These are phyloP conservation scores for Plasmodium blacklocki DNA, from an alignment of 169 alveolate genomes.

Conservation along the genomic window DNA sequence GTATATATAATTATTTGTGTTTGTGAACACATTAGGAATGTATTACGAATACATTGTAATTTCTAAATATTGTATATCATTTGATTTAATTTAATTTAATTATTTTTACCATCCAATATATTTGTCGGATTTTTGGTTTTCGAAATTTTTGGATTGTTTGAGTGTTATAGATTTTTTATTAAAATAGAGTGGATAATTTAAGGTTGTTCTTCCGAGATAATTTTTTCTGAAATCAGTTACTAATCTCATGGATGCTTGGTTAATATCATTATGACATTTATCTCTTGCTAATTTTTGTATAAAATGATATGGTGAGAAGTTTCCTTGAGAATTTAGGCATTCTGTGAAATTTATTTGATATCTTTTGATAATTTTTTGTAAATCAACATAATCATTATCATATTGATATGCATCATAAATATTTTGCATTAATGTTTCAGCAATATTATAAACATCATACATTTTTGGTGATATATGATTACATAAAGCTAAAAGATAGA, in stretches of 20 bases:
- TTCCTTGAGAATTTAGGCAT: conserved; percentile 47
- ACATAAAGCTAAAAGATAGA: conserved; percentile 66
- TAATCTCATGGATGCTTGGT: conserved; percentile 85
- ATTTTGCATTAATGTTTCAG: conserved; percentile 54
- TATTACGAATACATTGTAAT: no score
- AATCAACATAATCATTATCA: conserved; percentile 59
- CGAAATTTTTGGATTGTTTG: background rate
- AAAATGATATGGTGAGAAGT: conserved; percentile 56
- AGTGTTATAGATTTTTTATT: conserved; percentile 60
- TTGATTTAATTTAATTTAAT: background rate
- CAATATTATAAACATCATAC: conserved; percentile 70
- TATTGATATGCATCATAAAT: conserved; percentile 45
- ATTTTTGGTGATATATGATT: conserved; percentile 70
- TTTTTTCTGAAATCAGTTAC: conserved; percentile 87
- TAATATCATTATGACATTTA: conserved; percentile 77
- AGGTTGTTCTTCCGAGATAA: conserved; percentile 83
- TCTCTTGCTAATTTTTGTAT: conserved; percentile 78
- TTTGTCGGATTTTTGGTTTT: conserved; percentile 9
- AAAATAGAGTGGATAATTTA: conserved; percentile 84
- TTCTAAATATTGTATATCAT: no score
- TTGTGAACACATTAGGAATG: no score
- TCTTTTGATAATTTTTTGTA: conserved; percentile 36
- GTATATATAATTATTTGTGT: no score
- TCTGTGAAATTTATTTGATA: conserved; percentile 55
- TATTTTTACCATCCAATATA: conserved; percentile 54